These are phyloP conservation scores for Anisogramma anomala DNA, from an alignment of 2,329 filamentous ascomycete genomes.

Conservation along the genomic window DNA sequence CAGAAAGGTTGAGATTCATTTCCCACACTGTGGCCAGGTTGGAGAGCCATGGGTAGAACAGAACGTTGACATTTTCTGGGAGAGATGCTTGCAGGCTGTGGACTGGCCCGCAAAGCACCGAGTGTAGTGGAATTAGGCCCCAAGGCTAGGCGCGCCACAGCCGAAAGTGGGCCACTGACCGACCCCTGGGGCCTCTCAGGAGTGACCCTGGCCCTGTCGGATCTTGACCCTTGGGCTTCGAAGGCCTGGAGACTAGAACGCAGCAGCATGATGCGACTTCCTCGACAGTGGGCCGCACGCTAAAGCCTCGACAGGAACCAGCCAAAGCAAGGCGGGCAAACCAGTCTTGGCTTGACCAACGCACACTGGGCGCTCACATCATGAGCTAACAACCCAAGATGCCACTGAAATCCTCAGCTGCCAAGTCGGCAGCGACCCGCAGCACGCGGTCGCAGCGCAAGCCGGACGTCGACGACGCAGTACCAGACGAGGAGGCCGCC, in stretches of 20 bases:
- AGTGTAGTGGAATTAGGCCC: background rate
- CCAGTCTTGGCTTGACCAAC: background rate
- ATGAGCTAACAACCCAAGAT: background rate
- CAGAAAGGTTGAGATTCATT: conserved; percentile 60
- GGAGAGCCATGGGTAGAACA: no score
- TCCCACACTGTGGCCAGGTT: background rate
- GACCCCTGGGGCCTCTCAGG: no score
- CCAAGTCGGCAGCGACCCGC: background rate
- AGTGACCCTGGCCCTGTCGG: no score
- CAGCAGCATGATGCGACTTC: no score
- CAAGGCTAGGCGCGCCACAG: background rate
- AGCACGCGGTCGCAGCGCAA: conserved; percentile 1
- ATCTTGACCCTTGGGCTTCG: no score
- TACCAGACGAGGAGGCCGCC: background rate
- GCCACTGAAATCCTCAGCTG: background rate
- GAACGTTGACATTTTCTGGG: no score
- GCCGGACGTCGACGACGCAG: background rate
- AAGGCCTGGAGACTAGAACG: no score
- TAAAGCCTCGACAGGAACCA: no score
- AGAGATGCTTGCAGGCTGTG: background rate
- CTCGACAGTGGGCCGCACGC: no score
- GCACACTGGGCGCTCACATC: background rate
- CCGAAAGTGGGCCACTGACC: background rate
- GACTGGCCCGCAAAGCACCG: no score
- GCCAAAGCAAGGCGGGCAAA: background rate